Base-by-base conservation (phyloP, 2,329 filamentous ascomycete genomes). In the Elsinoe batatas region DNA sequence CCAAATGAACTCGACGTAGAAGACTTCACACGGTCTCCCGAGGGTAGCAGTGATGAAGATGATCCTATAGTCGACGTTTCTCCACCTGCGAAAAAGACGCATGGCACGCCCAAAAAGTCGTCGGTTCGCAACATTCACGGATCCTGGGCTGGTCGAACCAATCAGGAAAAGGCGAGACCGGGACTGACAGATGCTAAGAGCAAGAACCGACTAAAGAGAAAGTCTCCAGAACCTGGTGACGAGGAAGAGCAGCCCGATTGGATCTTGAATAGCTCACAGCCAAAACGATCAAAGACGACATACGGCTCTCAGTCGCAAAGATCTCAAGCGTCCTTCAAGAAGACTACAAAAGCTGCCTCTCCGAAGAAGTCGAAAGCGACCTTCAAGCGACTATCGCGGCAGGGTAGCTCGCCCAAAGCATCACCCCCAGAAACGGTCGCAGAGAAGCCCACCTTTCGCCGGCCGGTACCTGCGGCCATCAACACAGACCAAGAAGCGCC, bases 231-330 rank as follows among this genome's bases (percentile, higher is more conserved):
- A 10, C 33, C 20, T 42, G 18, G 17, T 13, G 51, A 54, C 3
- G n/a, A 22, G 7, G 38, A 42, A 5, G 49, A 54, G 6, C 53
- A 55, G 26, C 38, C 53, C 3, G 53, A 37, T 8, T 55, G 53
- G 53, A 15, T 53, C 5, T 33, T 36, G 10, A 46, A 13, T 15
- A 44, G 37, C 32, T 44, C 38, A 10, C 53, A 55, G 30, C 22
- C 37, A 3, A 55, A 47, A 32, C 53, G 53, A n/a, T 12, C 42
- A 6, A 55, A 46, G 53, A 46, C 30, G 7, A 55, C 15, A 32
- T 55, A 55, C 32, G 53, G 37, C 40, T 55, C 53, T 12, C 37
- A 42, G 26, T 47, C 53, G 32, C 53, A 55, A 37, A 38, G 38
- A 17, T 55, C 53, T 44, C 38, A 55, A 37, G 36, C 38, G 15